Conservation (phyloP, 306 rosid species). For the Abrus precatorius region DNA sequence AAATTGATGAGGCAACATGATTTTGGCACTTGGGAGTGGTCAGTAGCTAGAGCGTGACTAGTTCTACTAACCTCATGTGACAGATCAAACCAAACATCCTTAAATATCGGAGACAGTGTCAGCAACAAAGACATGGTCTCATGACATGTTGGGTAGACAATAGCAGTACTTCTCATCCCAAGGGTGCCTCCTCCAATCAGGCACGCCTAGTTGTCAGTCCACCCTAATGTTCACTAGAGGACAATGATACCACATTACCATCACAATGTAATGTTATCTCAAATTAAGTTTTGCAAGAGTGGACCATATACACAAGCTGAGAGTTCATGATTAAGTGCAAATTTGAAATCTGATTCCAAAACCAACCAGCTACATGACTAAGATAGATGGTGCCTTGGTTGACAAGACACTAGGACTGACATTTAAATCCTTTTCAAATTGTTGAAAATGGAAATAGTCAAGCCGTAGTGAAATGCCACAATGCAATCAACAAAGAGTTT, state of each 20-base stretch:
- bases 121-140: constrained; percentile 36
- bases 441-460: constrained; percentile 10
- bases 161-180: constrained; percentile 44
- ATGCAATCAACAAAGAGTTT: neutral
- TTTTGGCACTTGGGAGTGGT: neutral
- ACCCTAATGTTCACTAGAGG: constrained; percentile 43
- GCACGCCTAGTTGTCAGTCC: constrained; percentile 59
- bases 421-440: constrained; percentile 30
- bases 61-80: constrained; percentile 11
- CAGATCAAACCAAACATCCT: constrained; percentile 52
- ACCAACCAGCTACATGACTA: constrained; percentile 40
- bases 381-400: constrained; percentile 29
- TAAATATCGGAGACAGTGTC: constrained; percentile 41
- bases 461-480: constrained; percentile 7
- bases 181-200: constrained; percentile 53
- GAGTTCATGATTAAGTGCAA: constrained; percentile 28
- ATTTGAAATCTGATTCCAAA: constrained; percentile 39
- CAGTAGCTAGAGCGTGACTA: constrained; percentile 28
- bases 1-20: neutral
- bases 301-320: constrained; percentile 31
- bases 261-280: constrained; percentile 36
- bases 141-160: constrained; percentile 59
- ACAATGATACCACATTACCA: constrained; percentile 34
- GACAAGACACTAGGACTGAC: constrained; percentile 28
- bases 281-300: constrained; percentile 24